Conservation (phyloP, 1,139 yeast genomes). For the Hyphopichia khmerensis region DNA sequence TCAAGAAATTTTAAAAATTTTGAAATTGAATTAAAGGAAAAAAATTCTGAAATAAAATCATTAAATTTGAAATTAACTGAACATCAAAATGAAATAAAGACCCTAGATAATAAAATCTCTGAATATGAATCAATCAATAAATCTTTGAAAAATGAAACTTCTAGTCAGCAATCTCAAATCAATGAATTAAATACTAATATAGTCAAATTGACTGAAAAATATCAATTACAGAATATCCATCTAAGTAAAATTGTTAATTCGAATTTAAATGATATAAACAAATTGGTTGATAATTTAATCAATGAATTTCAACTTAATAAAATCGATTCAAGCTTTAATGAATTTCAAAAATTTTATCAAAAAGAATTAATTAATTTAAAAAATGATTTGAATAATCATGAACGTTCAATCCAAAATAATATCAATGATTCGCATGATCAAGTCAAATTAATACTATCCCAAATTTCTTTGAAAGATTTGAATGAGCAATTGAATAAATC, state of each 20-base stretch:
- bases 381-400: slow-evolving; percentile 3
- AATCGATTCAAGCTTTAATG: background rate
- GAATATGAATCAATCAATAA: slow-evolving; percentile 6
- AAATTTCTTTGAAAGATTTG: slow-evolving; percentile 4
- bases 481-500: slow-evolving; percentile 2
- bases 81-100: slow-evolving; percentile 6
- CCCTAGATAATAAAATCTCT: slow-evolving; percentile 7
- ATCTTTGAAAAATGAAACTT: slow-evolving; percentile 3
- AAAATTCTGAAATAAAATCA: slow-evolving; percentile 11
- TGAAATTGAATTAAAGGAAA: slow-evolving; percentile 23
- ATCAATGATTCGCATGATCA: slow-evolving; percentile 5
- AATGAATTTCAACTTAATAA: slow-evolving; percentile 4
- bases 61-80: slow-evolving; percentile 13
- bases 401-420: background rate
- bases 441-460: slow-evolving; percentile 1
- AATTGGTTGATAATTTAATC: slow-evolving; percentile 5
- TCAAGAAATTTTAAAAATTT: slow-evolving; percentile 10
- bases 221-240: slow-evolving; percentile 8
- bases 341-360: slow-evolving; percentile 1
- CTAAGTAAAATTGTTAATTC: slow-evolving; percentile 8
- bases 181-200: slow-evolving; percentile 6
- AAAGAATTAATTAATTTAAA: slow-evolving; percentile 2
- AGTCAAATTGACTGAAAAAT: slow-evolving; percentile 8
- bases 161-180: slow-evolving; percentile 4
- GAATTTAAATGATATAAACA: slow-evolving; percentile 5